Evolutionary conservation across 257 asterid genomes (phyloP), one percentile per base, ranked within the genome.

Genomic region (Ehretia macrophylla): DNA sequence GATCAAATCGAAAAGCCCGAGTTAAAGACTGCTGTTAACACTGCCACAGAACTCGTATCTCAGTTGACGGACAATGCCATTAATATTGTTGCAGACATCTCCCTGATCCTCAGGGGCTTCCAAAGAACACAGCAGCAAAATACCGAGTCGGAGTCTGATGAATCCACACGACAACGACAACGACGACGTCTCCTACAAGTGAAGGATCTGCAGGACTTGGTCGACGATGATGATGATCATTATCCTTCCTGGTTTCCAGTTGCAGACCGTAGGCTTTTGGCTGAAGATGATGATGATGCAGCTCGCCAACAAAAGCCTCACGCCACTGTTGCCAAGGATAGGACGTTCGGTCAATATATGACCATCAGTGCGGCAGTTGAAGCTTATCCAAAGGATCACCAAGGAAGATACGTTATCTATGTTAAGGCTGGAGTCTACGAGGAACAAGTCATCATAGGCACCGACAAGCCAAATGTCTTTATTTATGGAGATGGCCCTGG

Each of bases 401-500:
- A 56, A 3, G 89, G 91, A 1, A 75, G 93, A 55, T 90, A 60
- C 72, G 42, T 71, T 12, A 80, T 90, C 46, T 68, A 90, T 21
- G 79, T 90, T 45, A 87, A 83, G 76, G 89, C 84, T 0, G 98
- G 98, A 0, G 62, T 81, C 14, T 87, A 87, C 17, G 18, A 52
- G 0, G 98, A 90, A 68, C 68, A 71, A 18, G 74, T 90, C 27
- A 47, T 71, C 1, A 60, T 90, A 10, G 84, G 70, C 44, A 85
- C 77, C 62, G 64, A 59, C 17, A 75, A 81, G 75, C 50, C 66
- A 0, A 81, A 85, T 0, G 58, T 87, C 35, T 81, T 71, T 62
- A 83, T 90, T 35, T 90, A 87, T 11, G 96, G 98, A n/a, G 98
- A 90, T 20, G 96, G 96, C 47, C 72, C 86, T 3, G 80, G 79